Evolutionary conservation across 1,139 yeast species (phyloP), one percentile per base, ranked within the genome.

Genomic region (Wickerhamomyces sp.): DNA sequence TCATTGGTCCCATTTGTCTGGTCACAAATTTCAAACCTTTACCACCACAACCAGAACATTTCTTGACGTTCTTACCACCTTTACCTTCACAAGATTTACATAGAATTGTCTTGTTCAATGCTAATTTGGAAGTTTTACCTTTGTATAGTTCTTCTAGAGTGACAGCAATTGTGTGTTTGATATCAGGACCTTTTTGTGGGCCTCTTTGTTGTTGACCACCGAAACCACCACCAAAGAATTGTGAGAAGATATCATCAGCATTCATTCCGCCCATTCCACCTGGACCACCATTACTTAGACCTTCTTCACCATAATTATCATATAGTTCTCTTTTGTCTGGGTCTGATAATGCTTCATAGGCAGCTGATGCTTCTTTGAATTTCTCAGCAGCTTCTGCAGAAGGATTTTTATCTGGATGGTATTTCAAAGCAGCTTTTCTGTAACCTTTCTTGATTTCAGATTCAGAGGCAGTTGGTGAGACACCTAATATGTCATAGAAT

Each of bases 1-100:
- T 85, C 94, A 93, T 90, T 55, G 96, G 97, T 58, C 99, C 99
- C 97, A 93, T 91, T 71, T 93, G 98, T 75, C 96, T 87, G 48
- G 97, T 89, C 59, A 91, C 85, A 59, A 93, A 85, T 69, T 82
- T 88, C 69, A 85, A 74, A 79, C 99, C 99, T 61, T 79, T 78
- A 70, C 99, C 99, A 58, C 73, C 70, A 82, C 99, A 93, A 41
- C 81, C 69, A 47, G 82, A 58, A 82, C 99, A 93, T 62, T 83
- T 81, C 75, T 85, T 86, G 57, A 91, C 95, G 51, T 89, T 89
- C 65, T 89, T 89, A 71, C 99, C 99, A 67, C 99, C 99, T 62
- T 83, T 82, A 61, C 99, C 99, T 47, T 88, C 85, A 76, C 99
- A 93, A 41, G 78, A 63, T 63, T 79, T 78, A 80, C 99, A 93